Evolutionary conservation across 345 rosid genomes (phyloP), one percentile per base, ranked within the genome.

Genomic region (Lepidium aucheri): DNA sequence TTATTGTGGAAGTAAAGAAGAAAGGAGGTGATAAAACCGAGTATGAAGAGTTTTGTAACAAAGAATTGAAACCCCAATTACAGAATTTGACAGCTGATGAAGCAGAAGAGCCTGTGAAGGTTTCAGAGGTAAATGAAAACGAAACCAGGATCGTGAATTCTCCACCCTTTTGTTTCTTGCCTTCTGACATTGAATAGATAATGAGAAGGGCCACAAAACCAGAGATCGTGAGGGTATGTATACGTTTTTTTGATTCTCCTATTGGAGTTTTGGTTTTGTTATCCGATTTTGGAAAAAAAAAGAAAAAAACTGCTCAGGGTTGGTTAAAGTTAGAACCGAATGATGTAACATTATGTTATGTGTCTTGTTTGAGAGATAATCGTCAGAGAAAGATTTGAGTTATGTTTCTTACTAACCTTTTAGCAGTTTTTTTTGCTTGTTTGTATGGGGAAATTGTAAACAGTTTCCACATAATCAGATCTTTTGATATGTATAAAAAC

Each of bases 1-100:
- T 84, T 18, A 84, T 92, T 38, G 85, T 92, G 17, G 98, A 92
- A 73, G 93, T 92, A 0, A 92, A 82, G 92, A 92, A 87, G 86
- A 89, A 92, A 79, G 89, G 92, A 53, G 98, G 98, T 1, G 95
- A 92, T 17, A 83, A 32, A 73, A 82, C 78, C 4, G 98, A 92
- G 77, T 92, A 85, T 11, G 98, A 87, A 32, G 98, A 89, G 5
- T 92, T 92, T 36, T 92, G 85, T 53, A 77, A 82, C 38, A 84
- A 62, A 11, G 96, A 92, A 46, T 70, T 92, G 83, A 87, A 64
- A 79, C 98, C 95, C 5, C 83, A 86, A 13, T 65, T 91, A 68
- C 82, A 85, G 75, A 84, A 83, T 38, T 70, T 91, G 77, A 73
- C 72, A 77, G 67, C 42, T 53, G 95, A 88, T 60, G 86, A 91